A percentile compares a stretch with the other conserved stretches of the same genome.
phyloP scores from a whole-genome alignment of 805 yeast species.

The Candida orba region DNA sequence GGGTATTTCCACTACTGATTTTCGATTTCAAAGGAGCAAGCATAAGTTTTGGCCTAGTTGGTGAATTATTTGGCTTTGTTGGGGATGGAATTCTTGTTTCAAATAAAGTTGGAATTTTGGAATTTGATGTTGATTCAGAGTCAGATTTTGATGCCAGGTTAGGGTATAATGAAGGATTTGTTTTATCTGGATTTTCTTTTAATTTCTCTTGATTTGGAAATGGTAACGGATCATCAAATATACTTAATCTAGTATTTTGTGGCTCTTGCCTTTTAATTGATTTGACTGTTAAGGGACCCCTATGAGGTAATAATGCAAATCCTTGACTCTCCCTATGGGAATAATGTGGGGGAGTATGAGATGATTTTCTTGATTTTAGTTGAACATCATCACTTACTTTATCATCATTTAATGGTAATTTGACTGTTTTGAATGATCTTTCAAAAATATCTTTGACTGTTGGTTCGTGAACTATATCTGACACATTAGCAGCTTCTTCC shows the following conservation, averaged over 20 bases:
- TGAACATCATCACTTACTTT: background rate
- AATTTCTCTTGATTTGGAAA: slow-evolving; percentile 7
- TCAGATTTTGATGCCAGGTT: slow-evolving; percentile 1
- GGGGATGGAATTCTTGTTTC: slow-evolving; percentile 6
- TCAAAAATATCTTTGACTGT: slow-evolving; percentile 6
- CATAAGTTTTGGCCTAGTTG: background rate
- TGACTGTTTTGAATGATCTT: slow-evolving; percentile 13
- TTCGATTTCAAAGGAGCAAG: background rate
- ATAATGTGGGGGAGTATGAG: slow-evolving; percentile 17
- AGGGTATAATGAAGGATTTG: slow-evolving; percentile 17
- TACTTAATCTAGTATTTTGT: slow-evolving; percentile 11
- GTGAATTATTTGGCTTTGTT: background rate
- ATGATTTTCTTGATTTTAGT: slow-evolving; percentile 2
- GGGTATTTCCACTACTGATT: slow-evolving; percentile 1
- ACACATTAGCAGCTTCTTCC: slow-evolving; percentile 11
- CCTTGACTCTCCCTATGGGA: slow-evolving; percentile 24
- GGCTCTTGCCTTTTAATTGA: slow-evolving; percentile 16
- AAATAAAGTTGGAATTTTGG: slow-evolving; percentile 6
- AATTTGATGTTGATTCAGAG: background rate
- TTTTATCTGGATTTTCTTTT: slow-evolving; percentile 5
- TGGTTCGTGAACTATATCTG: slow-evolving; percentile 11
- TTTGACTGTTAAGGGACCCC: slow-evolving; percentile 25
- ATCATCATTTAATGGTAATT: slow-evolving; percentile 18
- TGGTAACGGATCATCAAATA: slow-evolving; percentile 10
- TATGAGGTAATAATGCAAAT: slow-evolving; percentile 25